phyloP scores from a whole-genome alignment of 2,329 filamentous ascomycete species.

The Shiraia bambusicola region DNA sequence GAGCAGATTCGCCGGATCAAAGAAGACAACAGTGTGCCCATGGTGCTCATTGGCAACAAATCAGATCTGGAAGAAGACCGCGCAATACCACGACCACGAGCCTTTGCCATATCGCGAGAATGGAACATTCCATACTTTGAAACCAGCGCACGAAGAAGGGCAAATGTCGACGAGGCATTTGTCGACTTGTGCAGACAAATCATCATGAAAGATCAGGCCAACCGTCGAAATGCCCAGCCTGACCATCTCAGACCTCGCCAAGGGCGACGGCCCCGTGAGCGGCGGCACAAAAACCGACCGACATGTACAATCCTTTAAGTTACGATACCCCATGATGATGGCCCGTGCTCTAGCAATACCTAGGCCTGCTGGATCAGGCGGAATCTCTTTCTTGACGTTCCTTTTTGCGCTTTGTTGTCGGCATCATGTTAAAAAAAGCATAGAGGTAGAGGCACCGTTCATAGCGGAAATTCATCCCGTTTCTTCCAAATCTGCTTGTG shows the following conservation, averaged over 20 bases:
- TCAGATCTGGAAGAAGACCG: constrained; percentile 86
- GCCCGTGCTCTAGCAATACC: constrained; percentile 15
- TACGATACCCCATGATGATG: constrained; percentile 24
- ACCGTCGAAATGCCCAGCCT: constrained; percentile 22
- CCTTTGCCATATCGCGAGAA: constrained; percentile 79
- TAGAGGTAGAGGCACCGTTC: constrained; percentile 26
- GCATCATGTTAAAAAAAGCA: constrained; percentile 13
- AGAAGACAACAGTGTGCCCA: constrained; percentile 78
- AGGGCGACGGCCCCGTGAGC: constrained; percentile 7
- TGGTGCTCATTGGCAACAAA: constrained; percentile 92
- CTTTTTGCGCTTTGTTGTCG: constrained; percentile 7
- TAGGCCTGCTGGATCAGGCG: constrained; percentile 31
- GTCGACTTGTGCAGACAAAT: constrained; percentile 82
- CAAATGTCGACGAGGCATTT: constrained; percentile 90
- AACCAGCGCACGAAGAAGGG: constrained; percentile 76
- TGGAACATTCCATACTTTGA: constrained; percentile 93
- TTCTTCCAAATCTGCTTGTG: constrained; percentile 1
- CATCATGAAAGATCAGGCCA: constrained; percentile 68
- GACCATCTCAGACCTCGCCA: constrained; percentile 14
- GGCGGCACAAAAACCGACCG: constrained; percentile 20
- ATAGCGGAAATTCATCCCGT: constrained; percentile 20
- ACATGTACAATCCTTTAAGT: constrained; percentile 33
- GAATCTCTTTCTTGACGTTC: constrained; percentile 8
- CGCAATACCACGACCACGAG: constrained; percentile 72
- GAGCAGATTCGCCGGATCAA: constrained; percentile 92